phyloP scores from a whole-genome alignment of 257 asterid genomes.

The Gentiana dahurica region DNA sequence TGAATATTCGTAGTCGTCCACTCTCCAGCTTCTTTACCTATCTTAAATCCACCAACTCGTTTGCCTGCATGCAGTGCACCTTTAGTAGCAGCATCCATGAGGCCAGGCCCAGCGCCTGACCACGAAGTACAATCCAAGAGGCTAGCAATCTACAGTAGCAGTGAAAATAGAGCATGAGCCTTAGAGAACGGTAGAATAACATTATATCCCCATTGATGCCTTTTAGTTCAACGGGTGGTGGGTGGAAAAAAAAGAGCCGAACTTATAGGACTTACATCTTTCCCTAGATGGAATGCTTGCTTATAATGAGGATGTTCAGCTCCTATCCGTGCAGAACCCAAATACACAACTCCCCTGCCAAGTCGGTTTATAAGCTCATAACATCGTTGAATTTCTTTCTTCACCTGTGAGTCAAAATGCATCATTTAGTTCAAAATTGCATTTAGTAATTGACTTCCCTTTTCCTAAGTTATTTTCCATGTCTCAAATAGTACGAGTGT shows the following conservation, averaged over 20 bases:
- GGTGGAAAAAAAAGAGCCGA: too few relatives aligned
- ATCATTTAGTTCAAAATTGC: too few relatives aligned
- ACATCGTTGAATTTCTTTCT: constrained; percentile 76
- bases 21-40: constrained; percentile 82
- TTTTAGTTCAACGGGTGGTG: neutral
- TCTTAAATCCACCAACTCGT: constrained; percentile 91
- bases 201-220: too few relatives aligned
- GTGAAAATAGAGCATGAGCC: constrained; percentile 1
- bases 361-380: constrained; percentile 67
- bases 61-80: constrained; percentile 80
- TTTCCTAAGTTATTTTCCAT: too few relatives aligned
- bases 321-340: constrained; percentile 88
- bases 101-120: constrained; percentile 97
- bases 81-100: constrained; percentile 92
- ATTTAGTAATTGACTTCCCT: too few relatives aligned
- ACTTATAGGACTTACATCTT: constrained; percentile 34
- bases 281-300: constrained; percentile 49
- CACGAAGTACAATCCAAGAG: constrained; percentile 78
- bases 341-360: constrained; percentile 95
- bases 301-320: constrained; percentile 55
- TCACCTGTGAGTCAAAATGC: constrained; percentile 40
- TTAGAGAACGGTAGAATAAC: too few relatives aligned
- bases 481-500: too few relatives aligned
- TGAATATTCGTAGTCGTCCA: constrained; percentile 71
- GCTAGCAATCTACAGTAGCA: constrained; percentile 44